Evolutionary conservation across 2,329 filamentous ascomycete genomes (phyloP).

Genomic region (Pezicula radicicola): DNA sequence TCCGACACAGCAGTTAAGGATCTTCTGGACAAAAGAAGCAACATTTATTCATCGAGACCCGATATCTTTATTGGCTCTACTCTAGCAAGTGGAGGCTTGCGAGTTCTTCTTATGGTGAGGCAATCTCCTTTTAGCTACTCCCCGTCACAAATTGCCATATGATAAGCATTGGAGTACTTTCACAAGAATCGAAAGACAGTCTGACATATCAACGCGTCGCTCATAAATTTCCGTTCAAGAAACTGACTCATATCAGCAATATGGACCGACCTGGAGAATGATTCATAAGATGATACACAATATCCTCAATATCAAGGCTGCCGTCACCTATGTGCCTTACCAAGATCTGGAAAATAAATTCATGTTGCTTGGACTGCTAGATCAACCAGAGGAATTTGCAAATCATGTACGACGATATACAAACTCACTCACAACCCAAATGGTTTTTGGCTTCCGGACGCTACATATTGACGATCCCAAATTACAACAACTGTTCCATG

Average conservation of each 20-base stretch:
- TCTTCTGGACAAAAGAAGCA: constrained; percentile 13
- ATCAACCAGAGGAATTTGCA: constrained; percentile 39
- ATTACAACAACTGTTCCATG: constrained; percentile 36
- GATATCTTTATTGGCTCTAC: constrained; percentile 10
- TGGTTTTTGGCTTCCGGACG: constrained; percentile 36
- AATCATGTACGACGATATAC: constrained; percentile 41
- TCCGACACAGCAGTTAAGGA: constrained; percentile 14
- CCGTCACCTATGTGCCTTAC: constrained; percentile 30
- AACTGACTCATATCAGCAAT: too few relatives aligned
- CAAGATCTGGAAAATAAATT: constrained; percentile 46
- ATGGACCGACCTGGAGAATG: constrained; percentile 32
- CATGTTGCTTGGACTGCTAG: constrained; percentile 41
- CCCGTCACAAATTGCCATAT: too few relatives aligned
- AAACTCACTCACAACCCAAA: constrained; percentile 41
- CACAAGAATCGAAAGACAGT: too few relatives aligned
- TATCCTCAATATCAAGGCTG: constrained; percentile 20
- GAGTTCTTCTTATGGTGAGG: constrained; percentile 43
- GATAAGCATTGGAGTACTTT: too few relatives aligned
- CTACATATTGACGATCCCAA: constrained; percentile 28
- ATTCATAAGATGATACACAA: constrained; percentile 41
- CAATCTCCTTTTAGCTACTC: not conserved
- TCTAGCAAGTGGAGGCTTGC: constrained; percentile 38
- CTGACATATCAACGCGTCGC: too few relatives aligned
- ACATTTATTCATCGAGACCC: constrained; percentile 11
- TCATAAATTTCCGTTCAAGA: too few relatives aligned